Percentiles rank a stretch among this genome's conserved stretches.
Evolutionary conservation across 1,139 yeast genomes (phyloP).

Genomic region (Blastobotrys illinoisensis): DNA sequence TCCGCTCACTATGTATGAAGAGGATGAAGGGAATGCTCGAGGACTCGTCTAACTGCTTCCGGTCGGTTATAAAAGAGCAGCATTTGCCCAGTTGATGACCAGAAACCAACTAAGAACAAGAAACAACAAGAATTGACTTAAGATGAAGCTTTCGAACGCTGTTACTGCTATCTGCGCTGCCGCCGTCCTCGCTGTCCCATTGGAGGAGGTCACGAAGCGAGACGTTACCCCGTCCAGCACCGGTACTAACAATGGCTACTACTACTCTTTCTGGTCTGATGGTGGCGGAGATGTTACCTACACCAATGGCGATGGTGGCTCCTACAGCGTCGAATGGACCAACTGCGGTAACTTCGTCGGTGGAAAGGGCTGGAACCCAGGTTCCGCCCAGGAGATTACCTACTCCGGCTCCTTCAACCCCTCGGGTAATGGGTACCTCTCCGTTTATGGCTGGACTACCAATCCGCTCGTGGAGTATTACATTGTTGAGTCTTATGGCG

Average conservation of each 20-base stretch:
- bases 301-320: not conserved
- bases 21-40: not conserved
- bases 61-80: not conserved
- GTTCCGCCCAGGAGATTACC: not conserved
- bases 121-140: not conserved
- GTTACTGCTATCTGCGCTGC: not conserved
- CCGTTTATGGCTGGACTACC: not conserved
- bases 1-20: not conserved
- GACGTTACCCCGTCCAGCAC: not conserved
- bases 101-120: not conserved
- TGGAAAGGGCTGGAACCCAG: not conserved
- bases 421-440: not conserved
- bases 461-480: not conserved
- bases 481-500: not conserved
- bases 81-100: not conserved
- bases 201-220: not conserved
- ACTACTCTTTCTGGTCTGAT: not conserved
- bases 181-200: not conserved
- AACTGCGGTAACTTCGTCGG: not conserved
- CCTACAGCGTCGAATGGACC: not conserved
- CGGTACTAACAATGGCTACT: not conserved
- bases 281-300: not conserved
- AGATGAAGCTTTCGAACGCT: not conserved
- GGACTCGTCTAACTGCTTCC: not conserved
- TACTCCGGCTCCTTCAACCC: not conserved